Evolutionary conservation across 306 rosid genomes (phyloP), one percentile per base, ranked within the genome.

Genomic region (Trichosanthes truncata): DNA sequence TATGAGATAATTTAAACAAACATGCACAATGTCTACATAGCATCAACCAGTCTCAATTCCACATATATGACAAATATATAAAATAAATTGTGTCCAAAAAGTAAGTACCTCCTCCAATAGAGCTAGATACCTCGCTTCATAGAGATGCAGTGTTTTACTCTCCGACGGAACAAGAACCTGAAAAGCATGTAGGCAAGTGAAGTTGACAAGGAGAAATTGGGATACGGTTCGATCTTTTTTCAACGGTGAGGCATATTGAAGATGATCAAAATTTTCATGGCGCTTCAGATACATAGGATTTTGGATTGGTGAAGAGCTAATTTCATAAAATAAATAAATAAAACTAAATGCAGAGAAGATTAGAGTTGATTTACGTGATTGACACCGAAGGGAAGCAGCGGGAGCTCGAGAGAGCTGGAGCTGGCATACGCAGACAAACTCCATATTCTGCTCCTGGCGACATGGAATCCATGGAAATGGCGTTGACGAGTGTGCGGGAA

Each of bases 151-250:
- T 7, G 88, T 81, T 61, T 85, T 87, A 45, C 72, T 81, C 84
- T 87, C 88, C 3, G 90, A 68, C 29, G 90, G 90, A 78, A 85
- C 85, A 53, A 85, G 87, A 79, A 85, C 87, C 90, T 87, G 79
- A 4, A 26, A 38, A 10, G 21, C 38, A 17, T 1, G 31, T 17
- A 76, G 17, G 14, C 10, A 72, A 67, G 11, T 67, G 80, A 40
- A 55, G 51, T 60, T 55, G 3, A 7, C 0, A 60, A 60, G 68
- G 40, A 13, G 52, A 11, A n/a, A 40, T 43, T n/a, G 25, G 48
- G 8, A 20, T 67, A 67, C 13, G 4, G 9, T 38, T 67, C 36
- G 5, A 61, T 3, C 7, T 1, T 60, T 25, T 25, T 25, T 10
- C 6, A 25, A 60, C 5, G 4, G 38, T 25, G 38, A 60, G 31